Base-by-base conservation (phyloP, 768 basidiomycete genomes). In the Leccinum variicolor region DNA sequence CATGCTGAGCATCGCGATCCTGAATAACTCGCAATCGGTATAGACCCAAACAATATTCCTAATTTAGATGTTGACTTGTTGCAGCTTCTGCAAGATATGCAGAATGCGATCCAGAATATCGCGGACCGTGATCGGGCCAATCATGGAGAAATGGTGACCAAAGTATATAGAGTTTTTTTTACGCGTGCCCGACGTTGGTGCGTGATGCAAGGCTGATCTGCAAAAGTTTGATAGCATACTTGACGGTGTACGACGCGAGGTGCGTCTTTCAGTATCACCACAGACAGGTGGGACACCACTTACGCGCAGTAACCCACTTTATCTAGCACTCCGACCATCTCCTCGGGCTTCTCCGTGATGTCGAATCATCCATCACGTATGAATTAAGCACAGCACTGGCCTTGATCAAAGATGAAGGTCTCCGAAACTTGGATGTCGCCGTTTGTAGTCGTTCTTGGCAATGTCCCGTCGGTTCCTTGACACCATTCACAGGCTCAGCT, bases 341-440 rank as follows among this genome's bases (percentile, higher is more conserved):
- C 67, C 65, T 64, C 58, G 64, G 58, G 15, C 53, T 70, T 56
- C 55, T 71, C 10, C 56, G 62, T 28, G 56, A 51, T 28, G 53
- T 72, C 31, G 63, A 61, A 57, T 60, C 68, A 31, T 63, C 70
- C 56, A 56, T 72, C 58, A 29, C 57, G 10, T 59, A 57, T 46
- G 70, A 71, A 55, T 29, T 72, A 9, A 59, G 46, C 51, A 54
- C 66, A 53, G 68, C 62, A 47, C 51, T 71, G 17, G 59, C 57
- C 47, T 53, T 72, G 55, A 68, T 71, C 28, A 63, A 70, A 54
- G 64, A 72, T 21, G 66, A 71, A 55, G 55, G 61, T 52, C 64
- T 66, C 28, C 66, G 68, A 46, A 72, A 72, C 60, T 49, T 63
- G 31, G 62, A 72, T 14, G 54, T 48, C 11, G 60, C 64, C 34